These are phyloP conservation scores for Tolypocladium pustulatum DNA, from an alignment of 2,329 filamentous ascomycete species.

Conservation along the genomic window DNA sequence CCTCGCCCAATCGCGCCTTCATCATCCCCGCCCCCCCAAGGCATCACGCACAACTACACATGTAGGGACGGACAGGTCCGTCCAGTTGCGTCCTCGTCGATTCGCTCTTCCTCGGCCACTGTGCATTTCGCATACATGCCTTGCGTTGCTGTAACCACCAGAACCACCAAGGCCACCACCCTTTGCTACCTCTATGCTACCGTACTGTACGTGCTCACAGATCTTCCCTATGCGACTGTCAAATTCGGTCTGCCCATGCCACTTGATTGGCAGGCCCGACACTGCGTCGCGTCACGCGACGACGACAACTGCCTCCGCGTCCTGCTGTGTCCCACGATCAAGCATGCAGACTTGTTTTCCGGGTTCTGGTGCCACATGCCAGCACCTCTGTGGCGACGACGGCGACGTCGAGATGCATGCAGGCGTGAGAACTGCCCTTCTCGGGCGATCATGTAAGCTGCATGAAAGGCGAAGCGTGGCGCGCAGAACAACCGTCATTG, in stretches of 20 bases:
- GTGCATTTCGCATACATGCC: background rate
- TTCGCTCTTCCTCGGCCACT: background rate
- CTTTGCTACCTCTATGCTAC: background rate
- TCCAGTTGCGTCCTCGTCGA: background rate
- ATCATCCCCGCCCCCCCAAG: background rate
- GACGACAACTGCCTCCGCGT: background rate
- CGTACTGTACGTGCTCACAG: background rate
- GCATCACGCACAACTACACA: background rate
- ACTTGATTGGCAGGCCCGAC: constrained; percentile 12
- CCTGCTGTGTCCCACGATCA: constrained; percentile 1
- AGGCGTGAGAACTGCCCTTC: background rate
- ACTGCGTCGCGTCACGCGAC: background rate
- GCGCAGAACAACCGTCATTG: background rate
- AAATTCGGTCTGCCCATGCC: constrained; percentile 15
- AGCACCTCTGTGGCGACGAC: background rate
- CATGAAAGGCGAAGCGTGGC: background rate
- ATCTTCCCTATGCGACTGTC: constrained; percentile 1
- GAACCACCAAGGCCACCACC: background rate
- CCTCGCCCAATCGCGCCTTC: background rate
- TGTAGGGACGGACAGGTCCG: background rate
- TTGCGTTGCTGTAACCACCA: background rate
- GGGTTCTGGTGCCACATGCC: background rate
- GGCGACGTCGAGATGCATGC: background rate
- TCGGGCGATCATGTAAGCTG: background rate
- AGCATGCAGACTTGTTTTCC: background rate